phyloP scores from a whole-genome alignment of 2,329 filamentous ascomycete genomes.

The Hypoxylon sp. region DNA sequence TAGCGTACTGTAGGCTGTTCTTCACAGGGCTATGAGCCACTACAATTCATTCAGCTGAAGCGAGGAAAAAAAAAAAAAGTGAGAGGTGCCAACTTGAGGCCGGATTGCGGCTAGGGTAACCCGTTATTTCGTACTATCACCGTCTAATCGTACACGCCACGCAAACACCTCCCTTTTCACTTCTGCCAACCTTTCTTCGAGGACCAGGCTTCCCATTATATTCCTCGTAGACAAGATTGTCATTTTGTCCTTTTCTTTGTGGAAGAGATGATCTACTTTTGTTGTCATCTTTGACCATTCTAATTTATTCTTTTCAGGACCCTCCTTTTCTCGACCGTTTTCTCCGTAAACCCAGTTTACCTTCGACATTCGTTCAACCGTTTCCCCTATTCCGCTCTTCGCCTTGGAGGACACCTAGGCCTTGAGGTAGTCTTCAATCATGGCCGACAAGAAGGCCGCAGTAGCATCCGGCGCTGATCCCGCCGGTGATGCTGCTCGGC shows the following conservation, averaged over 20 bases:
- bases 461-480: slow-evolving; percentile 71
- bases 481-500: slow-evolving; percentile 66
- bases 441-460: slow-evolving; percentile 68
- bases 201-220: slow-evolving; percentile 30
- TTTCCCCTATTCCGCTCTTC: slow-evolving; percentile 28
- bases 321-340: slow-evolving; percentile 39
- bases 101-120: slow-evolving; percentile 38
- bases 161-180: slow-evolving; percentile 34
- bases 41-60: slow-evolving; percentile 36
- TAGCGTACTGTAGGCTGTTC: slow-evolving; percentile 25
- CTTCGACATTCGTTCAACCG: slow-evolving; percentile 35
- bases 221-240: slow-evolving; percentile 27
- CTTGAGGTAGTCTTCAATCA: slow-evolving; percentile 49
- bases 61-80: slow-evolving; percentile 27
- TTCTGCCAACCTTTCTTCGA: slow-evolving; percentile 33
- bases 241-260: slow-evolving; percentile 32
- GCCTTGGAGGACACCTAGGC: slow-evolving; percentile 13
- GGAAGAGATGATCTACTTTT: slow-evolving; percentile 41
- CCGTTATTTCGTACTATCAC: slow-evolving; percentile 36
- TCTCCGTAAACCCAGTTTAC: slow-evolving; percentile 31
- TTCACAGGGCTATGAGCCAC: no score
- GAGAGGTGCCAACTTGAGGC: slow-evolving; percentile 32
- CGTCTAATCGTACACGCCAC: slow-evolving; percentile 42
- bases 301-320: slow-evolving; percentile 40
- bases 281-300: slow-evolving; percentile 41